phyloP scores from a whole-genome alignment of 2,329 filamentous ascomycete species.

The Shiraia bambusicola region DNA sequence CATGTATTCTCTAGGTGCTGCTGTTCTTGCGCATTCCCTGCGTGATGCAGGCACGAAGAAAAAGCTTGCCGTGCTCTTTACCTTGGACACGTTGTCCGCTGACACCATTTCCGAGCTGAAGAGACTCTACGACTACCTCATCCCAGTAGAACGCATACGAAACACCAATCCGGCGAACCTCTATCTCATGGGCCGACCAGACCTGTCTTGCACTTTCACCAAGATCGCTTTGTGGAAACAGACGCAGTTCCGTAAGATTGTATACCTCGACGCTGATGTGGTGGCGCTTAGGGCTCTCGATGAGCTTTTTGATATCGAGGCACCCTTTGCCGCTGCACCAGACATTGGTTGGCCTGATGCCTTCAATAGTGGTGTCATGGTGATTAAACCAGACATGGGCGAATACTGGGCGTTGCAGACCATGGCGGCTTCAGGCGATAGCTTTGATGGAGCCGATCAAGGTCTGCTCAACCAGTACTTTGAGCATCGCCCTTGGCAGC shows the following conservation, averaged over 20 bases:
- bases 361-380: slow-evolving; percentile 98
- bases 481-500: slow-evolving; percentile 71
- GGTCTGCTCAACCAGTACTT: slow-evolving; percentile 95
- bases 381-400: slow-evolving; percentile 78
- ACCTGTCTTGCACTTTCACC: slow-evolving; percentile 90
- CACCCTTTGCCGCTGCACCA: slow-evolving; percentile 71
- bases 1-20: slow-evolving; percentile 67
- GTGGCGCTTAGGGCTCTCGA: slow-evolving; percentile 89
- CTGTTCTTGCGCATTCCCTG: slow-evolving; percentile 91
- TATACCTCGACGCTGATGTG: slow-evolving; percentile 93
- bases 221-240: slow-evolving; percentile 95
- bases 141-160: slow-evolving; percentile 77
- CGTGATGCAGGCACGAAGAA: slow-evolving; percentile 85
- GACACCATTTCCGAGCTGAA: slow-evolving; percentile 77
- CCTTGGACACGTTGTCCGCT: slow-evolving; percentile 72
- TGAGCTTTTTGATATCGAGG: slow-evolving; percentile 75
- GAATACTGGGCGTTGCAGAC: slow-evolving; percentile 84
- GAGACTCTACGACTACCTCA: slow-evolving; percentile 84
- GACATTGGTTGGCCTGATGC: slow-evolving; percentile 98
- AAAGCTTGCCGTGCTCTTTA: slow-evolving; percentile 83
- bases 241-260: slow-evolving; percentile 84
- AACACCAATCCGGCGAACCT: slow-evolving; percentile 80
- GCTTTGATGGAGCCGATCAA: slow-evolving; percentile 96
- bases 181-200: slow-evolving; percentile 85
- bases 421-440: slow-evolving; percentile 82